Evolutionary conservation across 1,284 basidiomycete species (phyloP).

Genomic region (Amylostereum areolatum): DNA sequence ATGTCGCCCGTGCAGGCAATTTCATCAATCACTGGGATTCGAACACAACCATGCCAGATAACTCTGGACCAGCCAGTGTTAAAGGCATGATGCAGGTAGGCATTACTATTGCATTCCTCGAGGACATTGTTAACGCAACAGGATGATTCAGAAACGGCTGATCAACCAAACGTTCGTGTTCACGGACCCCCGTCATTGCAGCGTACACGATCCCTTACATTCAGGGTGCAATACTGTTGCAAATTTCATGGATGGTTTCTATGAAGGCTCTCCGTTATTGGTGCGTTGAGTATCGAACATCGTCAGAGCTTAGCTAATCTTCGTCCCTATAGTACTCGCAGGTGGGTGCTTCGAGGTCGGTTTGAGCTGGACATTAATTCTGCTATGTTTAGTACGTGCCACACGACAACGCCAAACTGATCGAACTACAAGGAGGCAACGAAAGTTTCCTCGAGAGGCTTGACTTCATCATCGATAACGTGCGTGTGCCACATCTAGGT

Average conservation of each 20-base stretch:
- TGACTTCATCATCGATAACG: conserved; percentile 50
- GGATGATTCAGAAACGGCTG: conserved; percentile 26
- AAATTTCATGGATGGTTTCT: conserved; percentile 54
- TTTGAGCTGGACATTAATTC: too few relatives aligned
- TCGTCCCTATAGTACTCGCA: too few relatives aligned
- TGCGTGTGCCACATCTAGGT: conserved; percentile 12
- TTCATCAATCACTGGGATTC: conserved; percentile 57
- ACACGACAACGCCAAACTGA: conserved; percentile 55
- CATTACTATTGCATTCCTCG: neutral
- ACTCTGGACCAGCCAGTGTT: conserved; percentile 30
- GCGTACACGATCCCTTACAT: conserved; percentile 48
- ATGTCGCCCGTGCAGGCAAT: conserved; percentile 47
- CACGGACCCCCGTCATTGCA: conserved; percentile 63
- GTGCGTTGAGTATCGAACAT: too few relatives aligned
- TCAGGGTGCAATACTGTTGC: conserved; percentile 59
- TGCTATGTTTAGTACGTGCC: conserved; percentile 42
- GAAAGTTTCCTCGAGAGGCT: conserved; percentile 47
- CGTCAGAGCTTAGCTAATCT: too few relatives aligned
- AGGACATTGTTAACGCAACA: conserved; percentile 30
- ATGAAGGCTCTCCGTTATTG: conserved; percentile 46
- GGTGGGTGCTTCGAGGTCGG: too few relatives aligned
- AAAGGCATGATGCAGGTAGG: conserved; percentile 48
- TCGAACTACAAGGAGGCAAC: conserved; percentile 52
- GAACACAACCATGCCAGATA: conserved; percentile 38
- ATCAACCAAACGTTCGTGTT: conserved; percentile 56